A percentile compares a stretch with the other conserved stretches of the same genome.
Conservation (phyloP, 2,329 filamentous ascomycete genomes). For the Paradendryphiella salina region DNA sequence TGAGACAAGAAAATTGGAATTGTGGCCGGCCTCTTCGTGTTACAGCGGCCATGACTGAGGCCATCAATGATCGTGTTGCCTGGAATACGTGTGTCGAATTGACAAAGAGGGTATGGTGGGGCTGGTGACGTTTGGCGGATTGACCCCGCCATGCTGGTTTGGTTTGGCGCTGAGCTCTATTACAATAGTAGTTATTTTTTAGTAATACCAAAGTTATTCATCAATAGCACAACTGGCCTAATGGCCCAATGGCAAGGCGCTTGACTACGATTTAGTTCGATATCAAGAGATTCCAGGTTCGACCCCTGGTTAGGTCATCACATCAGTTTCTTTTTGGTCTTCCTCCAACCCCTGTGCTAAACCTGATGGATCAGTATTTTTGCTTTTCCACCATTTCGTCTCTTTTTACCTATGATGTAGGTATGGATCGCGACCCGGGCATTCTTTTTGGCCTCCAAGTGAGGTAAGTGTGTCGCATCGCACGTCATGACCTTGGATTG, state of each 20-base stretch:
- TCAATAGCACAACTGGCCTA: conserved; percentile 22
- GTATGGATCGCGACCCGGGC: too few species aligned
- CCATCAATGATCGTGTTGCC: conserved; percentile 5
- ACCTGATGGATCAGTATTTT: not conserved
- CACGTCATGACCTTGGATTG: too few species aligned
- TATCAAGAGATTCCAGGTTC: conserved; percentile 42
- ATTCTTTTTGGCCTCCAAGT: too few species aligned
- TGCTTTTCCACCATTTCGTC: not conserved
- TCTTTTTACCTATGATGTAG: not conserved
- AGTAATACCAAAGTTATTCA: too few species aligned
- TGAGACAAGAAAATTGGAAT: too few species aligned
- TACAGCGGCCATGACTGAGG: conserved; percentile 6
- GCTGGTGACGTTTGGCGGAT: conserved; percentile 4
- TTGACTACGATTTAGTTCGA: conserved; percentile 55
- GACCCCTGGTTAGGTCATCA: conserved; percentile 28
- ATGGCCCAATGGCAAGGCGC: conserved; percentile 61
- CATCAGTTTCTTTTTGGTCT: conserved; percentile 5
- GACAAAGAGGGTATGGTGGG: conserved; percentile 8
- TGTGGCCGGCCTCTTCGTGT: not conserved
- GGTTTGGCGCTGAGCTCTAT: not conserved
- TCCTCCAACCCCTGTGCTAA: too few species aligned
- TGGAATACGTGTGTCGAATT: conserved; percentile 7
- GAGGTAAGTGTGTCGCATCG: too few species aligned
- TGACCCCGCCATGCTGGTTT: conserved; percentile 2
- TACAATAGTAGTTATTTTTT: too few species aligned